phyloP scores from a whole-genome alignment of 495 filamentous ascomycete genomes.

The Tuber brumale region DNA sequence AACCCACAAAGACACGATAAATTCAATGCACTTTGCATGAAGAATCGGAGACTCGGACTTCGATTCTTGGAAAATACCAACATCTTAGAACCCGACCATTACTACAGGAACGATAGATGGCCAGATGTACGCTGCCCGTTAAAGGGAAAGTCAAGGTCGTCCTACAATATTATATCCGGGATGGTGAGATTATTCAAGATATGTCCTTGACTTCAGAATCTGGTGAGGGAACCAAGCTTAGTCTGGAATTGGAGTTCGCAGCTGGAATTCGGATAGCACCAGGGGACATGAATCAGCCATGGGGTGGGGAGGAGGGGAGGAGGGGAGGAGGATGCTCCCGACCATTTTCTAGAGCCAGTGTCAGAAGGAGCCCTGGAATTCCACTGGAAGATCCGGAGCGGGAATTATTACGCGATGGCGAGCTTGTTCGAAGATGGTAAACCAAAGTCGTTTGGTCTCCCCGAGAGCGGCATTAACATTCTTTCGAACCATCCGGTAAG shows the following conservation, averaged over 20 bases:
- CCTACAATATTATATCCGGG: not conserved
- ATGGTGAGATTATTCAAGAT: not conserved
- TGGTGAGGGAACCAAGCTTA: not conserved
- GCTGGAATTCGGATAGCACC: not conserved
- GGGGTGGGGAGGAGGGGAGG: too few relatives aligned
- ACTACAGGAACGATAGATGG: not conserved
- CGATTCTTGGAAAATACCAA: not conserved
- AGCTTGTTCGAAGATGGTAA: not conserved
- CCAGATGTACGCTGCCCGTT: not conserved
- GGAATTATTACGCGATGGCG: not conserved
- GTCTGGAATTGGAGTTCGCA: not conserved
- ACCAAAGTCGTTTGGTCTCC: not conserved
- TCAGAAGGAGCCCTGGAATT: not conserved
- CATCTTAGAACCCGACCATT: not conserved
- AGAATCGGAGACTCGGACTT: not conserved
- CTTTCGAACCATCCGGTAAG: not conserved
- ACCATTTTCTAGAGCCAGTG: not conserved
- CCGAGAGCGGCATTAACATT: not conserved
- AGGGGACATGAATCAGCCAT: not conserved
- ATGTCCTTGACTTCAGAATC: not conserved
- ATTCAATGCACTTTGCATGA: not conserved
- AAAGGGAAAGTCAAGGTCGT: not conserved
- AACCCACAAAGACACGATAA: not conserved
- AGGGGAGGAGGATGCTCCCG: too few relatives aligned
- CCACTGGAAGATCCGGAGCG: not conserved